These are phyloP conservation scores for Metschnikowia amazonensis DNA, from an alignment of 805 yeast genomes.

Conservation along the genomic window DNA sequence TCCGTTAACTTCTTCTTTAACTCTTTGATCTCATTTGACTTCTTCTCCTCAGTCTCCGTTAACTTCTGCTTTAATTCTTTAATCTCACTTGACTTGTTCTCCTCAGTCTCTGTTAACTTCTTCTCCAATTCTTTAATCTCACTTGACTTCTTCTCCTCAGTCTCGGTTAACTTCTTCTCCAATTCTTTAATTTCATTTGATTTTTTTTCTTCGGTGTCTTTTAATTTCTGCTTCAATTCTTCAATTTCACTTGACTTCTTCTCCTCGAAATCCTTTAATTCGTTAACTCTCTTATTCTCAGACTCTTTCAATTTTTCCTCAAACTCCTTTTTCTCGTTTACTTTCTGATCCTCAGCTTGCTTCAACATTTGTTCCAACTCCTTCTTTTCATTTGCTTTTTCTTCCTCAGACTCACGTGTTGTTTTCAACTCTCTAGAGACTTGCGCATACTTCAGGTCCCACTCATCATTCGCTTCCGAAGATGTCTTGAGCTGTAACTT, in stretches of 20 bases:
- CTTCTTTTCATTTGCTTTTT: slow-evolving; percentile 5
- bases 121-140: slow-evolving; percentile 6
- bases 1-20: neutral
- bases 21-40: neutral
- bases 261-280: slow-evolving; percentile 3
- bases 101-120: neutral
- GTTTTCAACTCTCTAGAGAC: neutral
- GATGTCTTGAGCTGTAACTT: slow-evolving; percentile 6
- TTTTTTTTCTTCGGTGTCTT: slow-evolving; percentile 1
- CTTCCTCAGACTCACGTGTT: neutral
- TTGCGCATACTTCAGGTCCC: neutral
- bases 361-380: slow-evolving; percentile 6
- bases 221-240: neutral
- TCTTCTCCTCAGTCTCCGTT: neutral
- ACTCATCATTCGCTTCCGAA: neutral
- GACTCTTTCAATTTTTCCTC: neutral
- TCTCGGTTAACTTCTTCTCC: slow-evolving; percentile 4
- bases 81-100: neutral
- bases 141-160: neutral
- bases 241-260: slow-evolving; percentile 5
- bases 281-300: slow-evolving; percentile 7
- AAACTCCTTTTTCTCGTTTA: neutral
- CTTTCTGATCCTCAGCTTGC: neutral
- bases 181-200: slow-evolving; percentile 6
- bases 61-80: neutral